A percentile compares a stretch with the other conserved stretches of the same genome.
Conservation (phyloP, 177 flowering plant species). For the Telopea speciosissima region DNA sequence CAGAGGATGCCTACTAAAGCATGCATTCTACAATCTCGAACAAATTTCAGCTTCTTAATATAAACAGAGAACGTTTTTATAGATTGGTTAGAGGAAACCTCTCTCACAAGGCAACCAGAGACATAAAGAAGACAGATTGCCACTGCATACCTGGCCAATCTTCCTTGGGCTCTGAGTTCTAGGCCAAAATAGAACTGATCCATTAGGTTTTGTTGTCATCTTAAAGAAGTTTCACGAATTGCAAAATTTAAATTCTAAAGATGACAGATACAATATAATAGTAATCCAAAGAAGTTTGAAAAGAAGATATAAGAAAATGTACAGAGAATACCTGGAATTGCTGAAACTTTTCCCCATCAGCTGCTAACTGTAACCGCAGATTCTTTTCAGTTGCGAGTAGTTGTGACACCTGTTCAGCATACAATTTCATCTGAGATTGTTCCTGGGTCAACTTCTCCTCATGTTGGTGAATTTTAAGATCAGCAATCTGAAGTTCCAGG, state of each 20-base stretch:
- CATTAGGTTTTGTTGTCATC: not conserved
- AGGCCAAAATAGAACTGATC: not conserved
- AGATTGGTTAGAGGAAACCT: not conserved
- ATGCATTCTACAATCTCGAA: not conserved
- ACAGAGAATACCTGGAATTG: constrained; percentile 70
- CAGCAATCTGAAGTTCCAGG: constrained; percentile 86
- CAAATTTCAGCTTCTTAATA: not conserved
- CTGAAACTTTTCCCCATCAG: constrained; percentile 95
- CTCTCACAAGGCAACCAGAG: not conserved
- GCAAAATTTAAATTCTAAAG: not conserved
- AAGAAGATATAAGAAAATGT: not conserved
- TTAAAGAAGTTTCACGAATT: not conserved
- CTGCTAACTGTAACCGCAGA: constrained; percentile 70
- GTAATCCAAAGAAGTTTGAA: not conserved
- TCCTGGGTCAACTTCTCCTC: constrained; percentile 78
- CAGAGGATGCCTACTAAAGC: not conserved
- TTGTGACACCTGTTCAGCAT: constrained; percentile 88
- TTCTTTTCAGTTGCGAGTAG: constrained; percentile 79
- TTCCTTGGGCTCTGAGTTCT: not conserved
- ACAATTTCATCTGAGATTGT: constrained; percentile 74
- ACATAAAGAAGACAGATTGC: not conserved
- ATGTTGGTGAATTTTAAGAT: constrained; percentile 75
- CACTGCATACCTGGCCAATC: not conserved
- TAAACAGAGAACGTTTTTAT: not conserved
- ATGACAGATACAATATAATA: not conserved